Conservation (phyloP, 148 eudicot genomes). For the Chenopodium formosanum region DNA sequence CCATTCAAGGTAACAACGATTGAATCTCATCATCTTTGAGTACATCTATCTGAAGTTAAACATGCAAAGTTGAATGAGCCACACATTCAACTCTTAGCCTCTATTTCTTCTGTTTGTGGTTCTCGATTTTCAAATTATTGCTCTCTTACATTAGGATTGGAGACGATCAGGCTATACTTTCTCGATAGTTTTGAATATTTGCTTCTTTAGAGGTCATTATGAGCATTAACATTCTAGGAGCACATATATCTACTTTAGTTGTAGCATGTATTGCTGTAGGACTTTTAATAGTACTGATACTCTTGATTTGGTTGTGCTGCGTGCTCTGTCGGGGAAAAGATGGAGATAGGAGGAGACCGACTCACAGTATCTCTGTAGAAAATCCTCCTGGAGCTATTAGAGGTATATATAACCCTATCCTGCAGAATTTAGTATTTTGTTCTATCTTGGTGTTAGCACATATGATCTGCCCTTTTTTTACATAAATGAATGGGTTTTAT, state of each 20-base stretch:
- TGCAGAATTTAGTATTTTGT: background rate
- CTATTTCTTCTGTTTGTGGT: background rate
- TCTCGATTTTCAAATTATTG: background rate
- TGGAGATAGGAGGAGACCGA: constrained; percentile 24
- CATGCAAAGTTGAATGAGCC: background rate
- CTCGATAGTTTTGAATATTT: background rate
- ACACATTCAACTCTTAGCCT: background rate
- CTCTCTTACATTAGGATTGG: background rate
- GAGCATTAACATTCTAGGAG: background rate
- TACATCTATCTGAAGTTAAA: background rate
- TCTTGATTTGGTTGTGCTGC: constrained; percentile 41
- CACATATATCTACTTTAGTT: constrained; percentile 32
- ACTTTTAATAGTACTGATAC: constrained; percentile 31
- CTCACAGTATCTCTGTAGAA: constrained; percentile 14
- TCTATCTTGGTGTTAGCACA: background rate
- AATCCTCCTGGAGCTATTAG: constrained; percentile 28
- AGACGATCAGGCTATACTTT: background rate
- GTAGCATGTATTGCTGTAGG: constrained; percentile 53
- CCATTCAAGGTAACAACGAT: background rate
- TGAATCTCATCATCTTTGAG: background rate
- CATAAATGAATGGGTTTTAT: background rate
- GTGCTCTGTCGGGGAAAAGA: constrained; percentile 42
- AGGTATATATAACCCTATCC: constrained; percentile 34
- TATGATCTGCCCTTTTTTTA: background rate
- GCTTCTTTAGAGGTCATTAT: background rate